Conservation (phyloP, 202 grass and related monocot species). For the Eragrostis tef region DNA sequence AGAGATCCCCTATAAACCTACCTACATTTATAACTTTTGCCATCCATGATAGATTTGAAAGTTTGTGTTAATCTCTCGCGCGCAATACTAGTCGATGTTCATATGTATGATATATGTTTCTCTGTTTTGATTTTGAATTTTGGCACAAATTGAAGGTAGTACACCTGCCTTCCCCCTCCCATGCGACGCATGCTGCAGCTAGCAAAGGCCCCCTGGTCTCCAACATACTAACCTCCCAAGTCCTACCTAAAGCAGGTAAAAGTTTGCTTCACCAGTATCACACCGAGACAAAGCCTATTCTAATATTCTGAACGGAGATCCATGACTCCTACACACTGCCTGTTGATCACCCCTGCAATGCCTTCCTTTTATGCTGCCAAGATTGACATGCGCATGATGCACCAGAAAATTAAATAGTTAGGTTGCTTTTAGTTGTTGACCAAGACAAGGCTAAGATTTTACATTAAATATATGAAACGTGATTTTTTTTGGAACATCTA, state of each 20-base stretch:
- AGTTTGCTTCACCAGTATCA: slow-evolving; percentile 39
- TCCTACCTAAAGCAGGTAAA: slow-evolving; percentile 37
- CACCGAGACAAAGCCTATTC: slow-evolving; percentile 29
- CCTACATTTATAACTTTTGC: background rate
- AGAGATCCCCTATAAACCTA: background rate
- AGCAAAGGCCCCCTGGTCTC: slow-evolving; percentile 54
- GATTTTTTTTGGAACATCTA: background rate
- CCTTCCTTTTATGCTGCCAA: slow-evolving; percentile 17
- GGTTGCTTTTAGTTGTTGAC: slow-evolving; percentile 32
- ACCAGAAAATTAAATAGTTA: slow-evolving; percentile 21
- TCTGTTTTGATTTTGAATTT: background rate
- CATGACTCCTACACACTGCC: slow-evolving; percentile 32
- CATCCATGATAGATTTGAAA: too few relatives aligned
- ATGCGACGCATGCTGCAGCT: slow-evolving; percentile 22
- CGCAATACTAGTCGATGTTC: background rate
- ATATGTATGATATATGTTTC: background rate
- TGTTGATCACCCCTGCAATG: slow-evolving; percentile 2
- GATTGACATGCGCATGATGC: slow-evolving; percentile 5
- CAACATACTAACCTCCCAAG: slow-evolving; percentile 53
- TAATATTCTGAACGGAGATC: slow-evolving; percentile 16
- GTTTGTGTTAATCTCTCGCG: too few relatives aligned
- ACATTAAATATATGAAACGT: background rate
- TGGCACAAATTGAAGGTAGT: slow-evolving; percentile 1
- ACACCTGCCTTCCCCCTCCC: slow-evolving; percentile 15
- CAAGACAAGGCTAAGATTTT: background rate